Base-by-base conservation (phyloP, 2,329 filamentous ascomycete genomes). In the Raffaelea deltoideospora region DNA sequence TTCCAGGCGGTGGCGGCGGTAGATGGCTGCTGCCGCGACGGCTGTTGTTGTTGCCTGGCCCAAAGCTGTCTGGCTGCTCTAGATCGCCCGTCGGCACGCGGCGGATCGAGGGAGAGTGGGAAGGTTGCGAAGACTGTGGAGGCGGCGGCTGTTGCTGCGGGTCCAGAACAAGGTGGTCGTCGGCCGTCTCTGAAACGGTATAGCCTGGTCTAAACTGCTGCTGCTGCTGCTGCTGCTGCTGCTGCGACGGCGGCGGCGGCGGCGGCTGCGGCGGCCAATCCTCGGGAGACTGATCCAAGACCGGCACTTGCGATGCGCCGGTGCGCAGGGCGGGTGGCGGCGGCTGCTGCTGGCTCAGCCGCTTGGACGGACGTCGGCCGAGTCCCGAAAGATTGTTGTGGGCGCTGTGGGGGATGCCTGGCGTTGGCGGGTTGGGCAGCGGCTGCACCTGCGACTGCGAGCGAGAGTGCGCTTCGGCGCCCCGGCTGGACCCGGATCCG, bases 291-390 rank as follows among this genome's bases (percentile, higher is more conserved):
- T 53, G 53, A 41, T 53, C 48, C 9, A 19, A 55, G 37, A 61
- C 50, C 31, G 59, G 58, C 34, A 57, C 42, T 43, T 60, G 58
- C 30, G 55, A 55, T 40, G 56, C 47, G 43, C 53, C 57, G 26
- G 63, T 64, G 48, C 60, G 60, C 44, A 65, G 46, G n/a, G n/a
- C n/a, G 47, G 54, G 49, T 45, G 57, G 51, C 18, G 29, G 14
- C 19, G 61, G 58, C 40, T 51, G 47, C 38, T 53, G 53, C 43
- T 65, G 61, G 62, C 67, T 68, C 51, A 67, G 56, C 48, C 70
- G 63, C 58, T 72, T 75, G 31, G 73, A 77, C 23, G 65, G 61
- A 45, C 68, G 61, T 44, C 70, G 70, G 45, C 55, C 60, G 33
- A 74, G 53, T 35, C 63, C 62, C 33, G 54, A 45, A 41, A 58